Base-by-base conservation (phyloP, 306 rosid genomes). In the Myrica gale region DNA sequence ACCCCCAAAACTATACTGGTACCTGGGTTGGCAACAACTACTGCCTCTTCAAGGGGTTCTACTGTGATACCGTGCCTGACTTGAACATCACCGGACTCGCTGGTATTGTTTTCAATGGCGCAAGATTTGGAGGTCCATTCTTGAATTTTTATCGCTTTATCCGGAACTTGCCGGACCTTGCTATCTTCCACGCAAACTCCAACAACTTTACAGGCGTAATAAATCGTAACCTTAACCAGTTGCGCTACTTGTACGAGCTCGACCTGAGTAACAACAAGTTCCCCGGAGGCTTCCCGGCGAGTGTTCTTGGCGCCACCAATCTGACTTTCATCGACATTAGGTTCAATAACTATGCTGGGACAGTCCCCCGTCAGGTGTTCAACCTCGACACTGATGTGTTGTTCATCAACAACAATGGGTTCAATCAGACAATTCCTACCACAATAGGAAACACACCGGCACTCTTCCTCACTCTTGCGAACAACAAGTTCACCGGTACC, bases 21-120 rank as follows among this genome's bases (percentile, higher is more conserved):
- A 83, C 86, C 4, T 83, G 86, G 86, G 81, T 80, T 1, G 84
- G 86, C 66, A 79, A 72, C 68, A 83, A 83, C 37, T 83, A 83
- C 46, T 83, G 86, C 73, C 84, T 57, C 62, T 83, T 79, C 79
- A 79, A 83, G 69, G 86, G 86, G 1, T 83, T 55, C 73, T 79
- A 15, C 57, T 83, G 86, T 58, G 86, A 78, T 78, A 81, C 80
- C 4, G 86, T 83, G 8, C 86, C 86, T 1, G 86, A 83, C 76
- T 79, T 71, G 11, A 83, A 83, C 84, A 79, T 83, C 51, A 83
- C 86, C 13, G 86, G 86, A 1, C 79, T 83, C 43, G 83, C 78
- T 9, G 68, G 78, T 32, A 68, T 83, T 6, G 81, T 76, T 78
- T 83, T 83, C 83, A 75, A 76, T 42, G 84, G 86, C 12, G 86